A percentile compares a stretch with the other conserved stretches of the same genome.
These are phyloP conservation scores for Fusarium sp. DNA, from an alignment of 2,329 filamentous ascomycete species.

Conservation along the genomic window DNA sequence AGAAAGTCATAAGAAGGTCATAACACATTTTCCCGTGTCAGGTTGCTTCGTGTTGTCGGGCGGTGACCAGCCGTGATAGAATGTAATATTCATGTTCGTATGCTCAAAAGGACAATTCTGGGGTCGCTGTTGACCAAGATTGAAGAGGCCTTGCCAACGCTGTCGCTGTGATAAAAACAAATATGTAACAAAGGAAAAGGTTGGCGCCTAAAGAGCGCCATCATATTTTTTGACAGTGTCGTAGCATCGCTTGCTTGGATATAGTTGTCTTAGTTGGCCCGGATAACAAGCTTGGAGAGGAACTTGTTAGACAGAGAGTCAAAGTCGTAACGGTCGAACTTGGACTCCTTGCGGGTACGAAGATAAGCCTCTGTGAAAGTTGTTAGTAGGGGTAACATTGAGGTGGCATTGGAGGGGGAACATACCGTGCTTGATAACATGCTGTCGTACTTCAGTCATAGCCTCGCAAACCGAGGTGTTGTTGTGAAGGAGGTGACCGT, in stretches of 20 bases:
- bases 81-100: slow-evolving; percentile 48
- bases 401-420: slow-evolving; percentile 24
- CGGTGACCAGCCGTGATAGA: slow-evolving; percentile 54
- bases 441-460: slow-evolving; percentile 93
- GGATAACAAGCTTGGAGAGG: slow-evolving; percentile 94
- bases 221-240: slow-evolving; percentile 35
- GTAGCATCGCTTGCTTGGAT: slow-evolving; percentile 27
- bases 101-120: slow-evolving; percentile 46
- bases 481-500: slow-evolving; percentile 90
- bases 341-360: slow-evolving; percentile 80
- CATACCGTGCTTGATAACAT: slow-evolving; percentile 95
- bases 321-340: slow-evolving; percentile 92
- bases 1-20: slow-evolving; percentile 56
- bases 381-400: slow-evolving; percentile 41
- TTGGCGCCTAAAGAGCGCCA: slow-evolving; percentile 16
- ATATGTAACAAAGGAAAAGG: slow-evolving; percentile 50
- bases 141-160: slow-evolving; percentile 58
- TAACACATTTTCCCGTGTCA: slow-evolving; percentile 54
- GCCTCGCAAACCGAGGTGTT: slow-evolving; percentile 93
- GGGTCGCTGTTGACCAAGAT: slow-evolving; percentile 51
- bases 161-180: slow-evolving; percentile 58
- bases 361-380: slow-evolving; percentile 81
- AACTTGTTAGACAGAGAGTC: slow-evolving; percentile 98
- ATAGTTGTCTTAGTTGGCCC: slow-evolving; percentile 76
- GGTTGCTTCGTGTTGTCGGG: slow-evolving; percentile 51